A percentile compares a stretch with the other conserved stretches of the same genome.
These are phyloP conservation scores for Penicillium frequentans DNA, from an alignment of 2,329 filamentous ascomycete species.

Conservation along the genomic window DNA sequence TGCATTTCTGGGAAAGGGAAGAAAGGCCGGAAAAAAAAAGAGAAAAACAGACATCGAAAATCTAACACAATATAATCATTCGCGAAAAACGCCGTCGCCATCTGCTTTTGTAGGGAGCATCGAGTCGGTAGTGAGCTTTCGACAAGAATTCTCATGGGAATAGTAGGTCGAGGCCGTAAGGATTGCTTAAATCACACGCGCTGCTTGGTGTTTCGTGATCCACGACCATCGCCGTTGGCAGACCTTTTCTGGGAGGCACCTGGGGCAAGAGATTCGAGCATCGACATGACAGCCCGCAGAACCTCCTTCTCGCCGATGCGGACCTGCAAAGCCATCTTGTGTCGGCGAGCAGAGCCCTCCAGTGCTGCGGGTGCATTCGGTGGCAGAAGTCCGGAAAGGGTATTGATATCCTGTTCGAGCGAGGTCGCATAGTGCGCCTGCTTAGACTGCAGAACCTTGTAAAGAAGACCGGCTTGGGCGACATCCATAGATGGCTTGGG, in stretches of 20 bases:
- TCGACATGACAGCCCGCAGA: constrained; percentile 54
- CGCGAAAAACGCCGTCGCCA: constrained; percentile 16
- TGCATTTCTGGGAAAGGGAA: constrained; percentile 29
- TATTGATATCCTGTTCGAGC: constrained; percentile 51
- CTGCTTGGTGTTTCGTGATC: constrained; percentile 30
- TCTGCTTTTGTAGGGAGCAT: constrained; percentile 9
- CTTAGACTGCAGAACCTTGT: constrained; percentile 34
- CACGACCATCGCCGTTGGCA: constrained; percentile 23
- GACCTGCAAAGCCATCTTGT: constrained; percentile 65
- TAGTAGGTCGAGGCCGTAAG: neutral
- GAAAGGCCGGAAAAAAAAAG: constrained; percentile 15
- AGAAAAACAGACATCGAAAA: constrained; percentile 31
- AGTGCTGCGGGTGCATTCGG: constrained; percentile 31
- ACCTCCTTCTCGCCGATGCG: constrained; percentile 72
- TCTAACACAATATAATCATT: constrained; percentile 31
- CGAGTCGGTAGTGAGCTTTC: neutral
- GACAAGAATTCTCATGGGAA: neutral
- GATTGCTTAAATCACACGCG: constrained; percentile 18
- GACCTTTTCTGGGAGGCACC: constrained; percentile 31
- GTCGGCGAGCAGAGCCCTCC: constrained; percentile 36
- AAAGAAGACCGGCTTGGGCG: constrained; percentile 34
- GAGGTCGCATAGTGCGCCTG: constrained; percentile 54
- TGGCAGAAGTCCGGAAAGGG: constrained; percentile 36
- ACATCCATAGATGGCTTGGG: constrained; percentile 35
- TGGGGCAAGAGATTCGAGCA: constrained; percentile 30